Conservation (phyloP, 805 yeast species). For the Candida vaughaniae region DNA sequence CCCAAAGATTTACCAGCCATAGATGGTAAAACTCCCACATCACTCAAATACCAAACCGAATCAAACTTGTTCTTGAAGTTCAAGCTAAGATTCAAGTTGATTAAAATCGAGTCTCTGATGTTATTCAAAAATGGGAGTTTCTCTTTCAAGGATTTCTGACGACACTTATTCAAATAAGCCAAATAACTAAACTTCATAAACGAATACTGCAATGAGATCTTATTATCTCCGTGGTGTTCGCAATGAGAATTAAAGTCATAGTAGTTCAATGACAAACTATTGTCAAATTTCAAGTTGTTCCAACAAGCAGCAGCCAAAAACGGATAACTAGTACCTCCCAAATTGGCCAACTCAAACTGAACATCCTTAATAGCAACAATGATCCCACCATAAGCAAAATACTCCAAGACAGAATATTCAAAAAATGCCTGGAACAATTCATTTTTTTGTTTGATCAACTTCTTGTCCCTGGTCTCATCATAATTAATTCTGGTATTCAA, state of each 20-base stretch:
- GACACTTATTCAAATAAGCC: conserved; percentile 38
- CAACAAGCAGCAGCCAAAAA: conserved; percentile 56
- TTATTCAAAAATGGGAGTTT: conserved; percentile 47
- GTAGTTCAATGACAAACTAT: conserved; percentile 13
- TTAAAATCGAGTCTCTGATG: conserved; percentile 44
- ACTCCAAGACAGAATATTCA: conserved; percentile 53
- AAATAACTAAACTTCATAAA: conserved; percentile 35
- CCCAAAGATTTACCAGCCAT: conserved; percentile 63
- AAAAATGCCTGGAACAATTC: conserved; percentile 49
- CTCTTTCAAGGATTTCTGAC: conserved; percentile 50
- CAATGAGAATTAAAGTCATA: conserved; percentile 6
- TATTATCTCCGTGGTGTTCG: conserved; percentile 6
- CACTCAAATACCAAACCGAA: conserved; percentile 56
- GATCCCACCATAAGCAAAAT: conserved; percentile 49
- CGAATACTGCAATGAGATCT: conserved; percentile 11
- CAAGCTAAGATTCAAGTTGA: conserved; percentile 27
- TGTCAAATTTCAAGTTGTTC: conserved; percentile 23
- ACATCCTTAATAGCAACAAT: conserved; percentile 49
- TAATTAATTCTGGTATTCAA: conserved; percentile 42
- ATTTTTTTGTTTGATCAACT: conserved; percentile 14
- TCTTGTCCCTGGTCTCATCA: conserved; percentile 30
- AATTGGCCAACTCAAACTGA: conserved; percentile 33
- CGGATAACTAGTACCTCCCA: conserved; percentile 32
- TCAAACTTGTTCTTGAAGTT: conserved; percentile 30
- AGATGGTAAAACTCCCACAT: conserved; percentile 55